Evolutionary conservation across 2,329 filamentous ascomycete species (phyloP).

Genomic region (Dactylonectria macrodidyma): DNA sequence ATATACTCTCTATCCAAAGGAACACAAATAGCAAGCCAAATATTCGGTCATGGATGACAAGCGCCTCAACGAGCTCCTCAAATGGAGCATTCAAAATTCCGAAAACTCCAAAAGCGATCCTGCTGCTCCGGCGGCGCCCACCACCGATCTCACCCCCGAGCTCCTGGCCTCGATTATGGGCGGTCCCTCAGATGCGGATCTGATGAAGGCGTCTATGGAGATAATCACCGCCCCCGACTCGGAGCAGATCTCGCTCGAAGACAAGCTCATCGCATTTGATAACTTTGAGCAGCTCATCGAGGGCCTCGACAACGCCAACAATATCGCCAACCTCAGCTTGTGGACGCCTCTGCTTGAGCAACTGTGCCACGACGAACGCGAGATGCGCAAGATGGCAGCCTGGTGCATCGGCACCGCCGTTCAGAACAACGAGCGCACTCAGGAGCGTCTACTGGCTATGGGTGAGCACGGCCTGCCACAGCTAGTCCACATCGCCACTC

Average conservation of each 20-base stretch:
- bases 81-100: slow-evolving; percentile 78
- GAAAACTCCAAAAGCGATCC: slow-evolving; percentile 50
- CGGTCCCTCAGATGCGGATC: slow-evolving; percentile 89
- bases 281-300: slow-evolving; percentile 96
- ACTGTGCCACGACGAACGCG: slow-evolving; percentile 76
- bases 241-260: slow-evolving; percentile 75
- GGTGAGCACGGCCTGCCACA: slow-evolving; percentile 74
- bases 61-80: slow-evolving; percentile 81
- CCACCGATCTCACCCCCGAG: slow-evolving; percentile 73
- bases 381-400: slow-evolving; percentile 88
- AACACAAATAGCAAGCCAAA: not conserved
- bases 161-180: slow-evolving; percentile 84
- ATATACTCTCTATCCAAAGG: slow-evolving; percentile 18
- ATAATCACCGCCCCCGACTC: slow-evolving; percentile 76
- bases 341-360: slow-evolving; percentile 86
- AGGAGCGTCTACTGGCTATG: slow-evolving; percentile 76
- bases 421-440: slow-evolving; percentile 91
- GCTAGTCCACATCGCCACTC: slow-evolving; percentile 76
- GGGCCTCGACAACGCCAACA: slow-evolving; percentile 96
- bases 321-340: slow-evolving; percentile 82
- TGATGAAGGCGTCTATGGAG: slow-evolving; percentile 89
- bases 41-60: slow-evolving; percentile 62
- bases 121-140: slow-evolving; percentile 49
- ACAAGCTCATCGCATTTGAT: slow-evolving; percentile 89
- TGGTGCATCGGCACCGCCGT: slow-evolving; percentile 96